Evolutionary conservation across 2,329 filamentous ascomycete species (phyloP), one percentile per base, ranked within the genome.

Genomic region (Fusarium verrucosum): DNA sequence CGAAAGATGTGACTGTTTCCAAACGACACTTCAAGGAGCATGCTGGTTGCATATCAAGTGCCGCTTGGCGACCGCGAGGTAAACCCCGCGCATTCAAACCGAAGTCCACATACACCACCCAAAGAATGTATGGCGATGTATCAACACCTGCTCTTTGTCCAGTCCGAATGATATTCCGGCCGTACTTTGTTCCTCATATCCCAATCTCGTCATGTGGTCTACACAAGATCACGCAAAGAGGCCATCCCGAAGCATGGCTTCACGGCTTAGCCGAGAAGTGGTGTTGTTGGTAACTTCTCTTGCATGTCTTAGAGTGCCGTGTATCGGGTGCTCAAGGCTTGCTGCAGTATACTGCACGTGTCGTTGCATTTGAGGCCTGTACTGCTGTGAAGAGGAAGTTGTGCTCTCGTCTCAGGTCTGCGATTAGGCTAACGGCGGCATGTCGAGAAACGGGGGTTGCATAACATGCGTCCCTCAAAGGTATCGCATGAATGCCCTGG

Each of bases 191-290:
- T 19, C 19, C 46, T 20, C 22, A 35, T 41, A 49, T 42, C 28
- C 35, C 32, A 42, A 49, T 32, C 22, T 36, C 23, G 26, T 41
- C 40, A 58, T 35, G 33, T 54, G 52, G 32, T 23, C 32, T 66
- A 45, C 26, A 58, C 32, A 43, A 44, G 32, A 40, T 16, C 26
- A 51, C 16, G 16, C 17, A 40, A 32, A 37, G 28, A 53, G 44
- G 42, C 20, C 13, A 49, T 22, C 11, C 28, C 25, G 20, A 22
- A 23, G 10, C 13, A 40, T n/a, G 16, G 60, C 57, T 49, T 65
- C 57, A 60, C 57, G 45, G 20, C 32, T 36, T 68, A 68, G 43
- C 44, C 40, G 59, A 62, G 41, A 45, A 28, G 47, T n/a, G 45
- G 37, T 43, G 51, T 44, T 43, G 13, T 46, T 33, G 20, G 37